Evolutionary conservation across 2,329 filamentous ascomycete species (phyloP).

Genomic region (Cladophialophora exuberans): DNA sequence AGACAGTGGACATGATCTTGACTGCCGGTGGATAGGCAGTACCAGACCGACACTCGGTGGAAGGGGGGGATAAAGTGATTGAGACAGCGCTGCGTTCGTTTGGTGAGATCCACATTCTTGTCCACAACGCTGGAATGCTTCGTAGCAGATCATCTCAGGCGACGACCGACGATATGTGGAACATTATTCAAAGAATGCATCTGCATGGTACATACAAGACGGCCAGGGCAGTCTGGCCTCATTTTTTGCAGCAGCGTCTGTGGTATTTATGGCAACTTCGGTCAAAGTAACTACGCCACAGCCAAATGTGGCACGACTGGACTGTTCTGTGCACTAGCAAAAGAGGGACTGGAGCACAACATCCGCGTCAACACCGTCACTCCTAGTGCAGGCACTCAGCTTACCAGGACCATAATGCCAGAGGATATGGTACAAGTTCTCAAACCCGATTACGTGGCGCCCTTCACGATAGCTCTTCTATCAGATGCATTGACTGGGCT

Average conservation of each 20-base stretch:
- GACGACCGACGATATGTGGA: constrained; percentile 42
- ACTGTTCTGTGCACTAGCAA: constrained; percentile 86
- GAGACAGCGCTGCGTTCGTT: constrained; percentile 38
- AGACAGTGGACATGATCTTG: background rate
- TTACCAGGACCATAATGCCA: constrained; percentile 94
- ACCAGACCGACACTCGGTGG: constrained; percentile 56
- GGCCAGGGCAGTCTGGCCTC: constrained; percentile 94
- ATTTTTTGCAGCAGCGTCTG: constrained; percentile 96
- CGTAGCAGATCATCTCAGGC: constrained; percentile 31
- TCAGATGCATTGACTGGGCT: no score
- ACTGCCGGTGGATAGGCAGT: background rate
- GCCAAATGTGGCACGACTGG: constrained; percentile 93
- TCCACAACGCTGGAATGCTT: constrained; percentile 41
- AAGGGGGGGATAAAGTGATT: constrained; percentile 54
- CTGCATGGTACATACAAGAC: constrained; percentile 78
- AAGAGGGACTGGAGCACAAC: constrained; percentile 95
- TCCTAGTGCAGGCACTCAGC: constrained; percentile 92
- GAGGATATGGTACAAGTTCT: constrained; percentile 84
- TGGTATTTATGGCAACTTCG: constrained; percentile 98
- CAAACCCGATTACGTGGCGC: constrained; percentile 89
- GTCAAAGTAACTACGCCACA: constrained; percentile 94
- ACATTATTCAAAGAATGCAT: constrained; percentile 43
- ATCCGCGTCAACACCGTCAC: constrained; percentile 97
- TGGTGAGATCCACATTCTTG: constrained; percentile 43
- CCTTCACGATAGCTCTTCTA: no score